Conservation (phyloP, 2,329 filamentous ascomycete genomes). For the Diaporthe sp. region DNA sequence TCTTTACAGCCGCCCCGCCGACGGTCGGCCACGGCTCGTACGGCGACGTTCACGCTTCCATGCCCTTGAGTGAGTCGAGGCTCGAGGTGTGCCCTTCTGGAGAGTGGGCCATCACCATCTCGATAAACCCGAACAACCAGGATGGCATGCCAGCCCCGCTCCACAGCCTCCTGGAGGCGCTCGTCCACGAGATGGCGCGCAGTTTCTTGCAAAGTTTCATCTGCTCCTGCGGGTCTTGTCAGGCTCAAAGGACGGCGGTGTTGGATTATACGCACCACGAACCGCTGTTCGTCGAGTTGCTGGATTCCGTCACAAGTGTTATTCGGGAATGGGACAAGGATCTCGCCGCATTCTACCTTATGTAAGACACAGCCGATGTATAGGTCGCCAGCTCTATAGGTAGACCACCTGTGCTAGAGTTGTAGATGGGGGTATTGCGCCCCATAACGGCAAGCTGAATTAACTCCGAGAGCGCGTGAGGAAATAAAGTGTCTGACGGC, state of each 20-base stretch:
- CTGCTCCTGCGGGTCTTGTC: background rate
- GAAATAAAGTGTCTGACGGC: background rate
- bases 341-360: background rate
- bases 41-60: background rate
- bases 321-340: background rate
- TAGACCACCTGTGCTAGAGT: too few species aligned
- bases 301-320: background rate
- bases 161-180: constrained; percentile 1
- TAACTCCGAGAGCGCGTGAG: too few species aligned
- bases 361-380: background rate
- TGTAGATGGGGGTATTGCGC: background rate
- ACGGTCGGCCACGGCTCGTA: background rate
- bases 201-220: background rate
- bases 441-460: background rate
- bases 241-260: background rate
- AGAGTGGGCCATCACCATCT: background rate
- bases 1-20: background rate
- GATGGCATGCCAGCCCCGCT: background rate
- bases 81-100: background rate
- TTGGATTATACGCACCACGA: background rate
- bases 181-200: background rate
- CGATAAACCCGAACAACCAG: background rate
- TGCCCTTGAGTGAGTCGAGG: background rate
- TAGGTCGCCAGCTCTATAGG: background rate
- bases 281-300: background rate